phyloP scores from a whole-genome alignment of 2,329 filamentous ascomycete species.

The Westerdykella ornata region DNA sequence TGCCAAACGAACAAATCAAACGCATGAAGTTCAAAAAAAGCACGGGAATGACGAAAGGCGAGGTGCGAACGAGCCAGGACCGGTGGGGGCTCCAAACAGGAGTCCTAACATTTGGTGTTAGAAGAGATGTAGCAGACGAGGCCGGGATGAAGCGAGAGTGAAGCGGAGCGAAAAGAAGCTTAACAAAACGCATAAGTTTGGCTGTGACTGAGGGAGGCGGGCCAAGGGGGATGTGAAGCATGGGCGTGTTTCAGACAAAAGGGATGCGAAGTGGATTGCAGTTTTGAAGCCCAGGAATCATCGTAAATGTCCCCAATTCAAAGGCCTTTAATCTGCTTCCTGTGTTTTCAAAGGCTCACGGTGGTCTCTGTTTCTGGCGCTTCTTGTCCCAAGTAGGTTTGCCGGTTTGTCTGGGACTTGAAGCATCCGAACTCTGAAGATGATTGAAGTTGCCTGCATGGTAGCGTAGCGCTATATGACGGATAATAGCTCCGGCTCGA shows the following conservation, averaged over 20 bases:
- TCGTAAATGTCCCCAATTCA: constrained; percentile 2
- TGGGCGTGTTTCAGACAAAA: constrained; percentile 27
- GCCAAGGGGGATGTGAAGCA: constrained; percentile 23
- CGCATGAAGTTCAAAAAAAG: constrained; percentile 19
- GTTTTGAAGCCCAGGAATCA: constrained; percentile 4
- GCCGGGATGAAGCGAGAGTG: constrained; percentile 9
- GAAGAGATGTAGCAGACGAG: constrained; percentile 32
- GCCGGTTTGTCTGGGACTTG: neutral
- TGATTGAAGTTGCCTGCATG: too few relatives aligned
- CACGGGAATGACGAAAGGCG: constrained; percentile 13
- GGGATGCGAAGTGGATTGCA: constrained; percentile 9
- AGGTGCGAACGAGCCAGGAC: constrained; percentile 15
- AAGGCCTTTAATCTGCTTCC: constrained; percentile 1
- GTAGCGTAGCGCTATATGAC: too few relatives aligned
- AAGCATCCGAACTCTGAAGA: neutral
- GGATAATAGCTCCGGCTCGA: too few relatives aligned
- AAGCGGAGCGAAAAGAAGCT: constrained; percentile 16
- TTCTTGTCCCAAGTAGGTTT: neutral
- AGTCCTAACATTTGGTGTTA: constrained; percentile 28
- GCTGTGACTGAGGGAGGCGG: constrained; percentile 24
- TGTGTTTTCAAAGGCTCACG: neutral
- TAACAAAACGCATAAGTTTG: constrained; percentile 35
- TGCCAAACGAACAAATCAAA: constrained; percentile 30
- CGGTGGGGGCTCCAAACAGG: constrained; percentile 15
- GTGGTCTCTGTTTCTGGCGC: neutral